phyloP scores from a whole-genome alignment of 1,139 yeast species.

The Sugiyamaella xylanicola region DNA sequence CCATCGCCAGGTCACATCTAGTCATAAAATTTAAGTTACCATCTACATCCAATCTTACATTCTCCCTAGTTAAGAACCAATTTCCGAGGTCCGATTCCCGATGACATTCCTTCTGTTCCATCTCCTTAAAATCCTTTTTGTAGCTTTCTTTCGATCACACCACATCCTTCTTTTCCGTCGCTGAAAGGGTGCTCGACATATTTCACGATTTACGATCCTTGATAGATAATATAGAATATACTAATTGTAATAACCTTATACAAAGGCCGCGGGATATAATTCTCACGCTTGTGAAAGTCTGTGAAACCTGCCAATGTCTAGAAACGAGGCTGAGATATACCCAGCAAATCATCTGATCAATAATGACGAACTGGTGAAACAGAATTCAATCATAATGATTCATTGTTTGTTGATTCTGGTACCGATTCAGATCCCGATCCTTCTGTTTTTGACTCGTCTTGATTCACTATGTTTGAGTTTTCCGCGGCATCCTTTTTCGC shows the following conservation, averaged over 20 bases:
- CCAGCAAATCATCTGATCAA: not conserved
- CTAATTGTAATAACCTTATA: not conserved
- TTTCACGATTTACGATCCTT: not conserved
- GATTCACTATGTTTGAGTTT: not conserved
- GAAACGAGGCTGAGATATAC: not conserved
- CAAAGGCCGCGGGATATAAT: not conserved
- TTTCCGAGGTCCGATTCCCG: not conserved
- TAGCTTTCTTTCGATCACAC: not conserved
- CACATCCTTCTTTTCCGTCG: not conserved
- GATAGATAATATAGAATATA: not conserved
- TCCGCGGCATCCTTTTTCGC: not conserved
- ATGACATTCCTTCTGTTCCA: not conserved
- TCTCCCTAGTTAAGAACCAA: not conserved
- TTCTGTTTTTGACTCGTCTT: not conserved
- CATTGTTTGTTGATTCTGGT: not conserved
- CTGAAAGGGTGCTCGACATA: not conserved
- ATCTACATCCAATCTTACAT: not conserved
- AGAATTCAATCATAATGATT: not conserved
- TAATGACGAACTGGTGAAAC: not conserved
- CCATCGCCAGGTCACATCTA: constrained; percentile 22
- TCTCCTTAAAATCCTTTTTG: not conserved
- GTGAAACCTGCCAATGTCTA: not conserved
- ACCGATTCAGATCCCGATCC: not conserved
- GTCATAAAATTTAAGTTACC: not conserved
- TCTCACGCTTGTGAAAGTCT: not conserved